phyloP scores from a whole-genome alignment of 2,329 filamentous ascomycete genomes.

The Phaeosphaeria sp. region DNA sequence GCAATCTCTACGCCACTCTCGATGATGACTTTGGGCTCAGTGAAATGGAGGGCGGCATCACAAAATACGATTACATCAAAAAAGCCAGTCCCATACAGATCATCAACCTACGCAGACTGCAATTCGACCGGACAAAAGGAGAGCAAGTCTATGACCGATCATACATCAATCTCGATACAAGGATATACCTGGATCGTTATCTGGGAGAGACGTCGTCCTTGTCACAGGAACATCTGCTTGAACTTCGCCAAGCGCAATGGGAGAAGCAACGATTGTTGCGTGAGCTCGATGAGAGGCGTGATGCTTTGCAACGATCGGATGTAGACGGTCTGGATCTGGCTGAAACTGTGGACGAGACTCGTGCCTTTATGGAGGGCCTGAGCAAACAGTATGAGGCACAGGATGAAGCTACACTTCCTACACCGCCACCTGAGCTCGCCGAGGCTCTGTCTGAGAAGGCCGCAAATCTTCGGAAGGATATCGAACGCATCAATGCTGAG shows the following conservation, averaged over 20 bases:
- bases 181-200: conserved; percentile 86
- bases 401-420: conserved; percentile 14
- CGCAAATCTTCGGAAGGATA: conserved; percentile 30
- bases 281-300: conserved; percentile 58
- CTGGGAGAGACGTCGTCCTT: conserved; percentile 49
- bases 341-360: conserved; percentile 40
- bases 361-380: conserved; percentile 30
- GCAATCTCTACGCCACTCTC: conserved; percentile 82
- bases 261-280: conserved; percentile 71
- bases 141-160: conserved; percentile 57
- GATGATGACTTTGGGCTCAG: conserved; percentile 86
- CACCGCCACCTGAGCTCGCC: conserved; percentile 28
- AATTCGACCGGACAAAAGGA: conserved; percentile 66
- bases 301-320: conserved; percentile 49
- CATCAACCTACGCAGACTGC: conserved; percentile 84
- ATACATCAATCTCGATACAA: conserved; percentile 79
- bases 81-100: conserved; percentile 85
- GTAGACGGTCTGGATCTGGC: conserved; percentile 35
- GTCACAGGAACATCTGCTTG: conserved; percentile 59
- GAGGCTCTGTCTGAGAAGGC: conserved; percentile 29
- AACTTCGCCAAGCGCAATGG: conserved; percentile 75
- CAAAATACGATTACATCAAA: conserved; percentile 52
- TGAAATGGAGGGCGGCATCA: conserved; percentile 59
- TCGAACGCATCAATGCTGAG: conserved; percentile 32
- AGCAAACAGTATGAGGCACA: conserved; percentile 14